phyloP scores from a whole-genome alignment of 495 filamentous ascomycete genomes.

The Penicillium mononematosum region DNA sequence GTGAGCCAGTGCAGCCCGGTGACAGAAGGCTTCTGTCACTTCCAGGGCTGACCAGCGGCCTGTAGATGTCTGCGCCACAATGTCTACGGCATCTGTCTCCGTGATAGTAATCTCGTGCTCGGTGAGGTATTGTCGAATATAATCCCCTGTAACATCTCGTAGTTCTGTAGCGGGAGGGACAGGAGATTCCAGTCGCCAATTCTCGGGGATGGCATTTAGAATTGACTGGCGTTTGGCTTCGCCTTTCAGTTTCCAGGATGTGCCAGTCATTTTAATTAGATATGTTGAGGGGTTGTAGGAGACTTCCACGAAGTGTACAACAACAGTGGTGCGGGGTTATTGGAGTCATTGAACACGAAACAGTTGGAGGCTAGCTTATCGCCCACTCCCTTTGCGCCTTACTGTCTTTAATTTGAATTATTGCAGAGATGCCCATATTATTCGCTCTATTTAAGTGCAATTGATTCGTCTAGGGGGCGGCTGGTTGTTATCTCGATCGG shows the following conservation, averaged over 20 bases:
- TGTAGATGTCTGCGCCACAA: conserved; percentile 46
- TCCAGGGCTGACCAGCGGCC: conserved; percentile 49
- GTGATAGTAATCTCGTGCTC: conserved; percentile 57
- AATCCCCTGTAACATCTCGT: conserved; percentile 60
- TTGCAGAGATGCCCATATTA: background rate
- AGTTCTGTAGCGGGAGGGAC: conserved; percentile 52
- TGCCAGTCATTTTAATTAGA: conserved; percentile 16
- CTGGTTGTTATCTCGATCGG: background rate
- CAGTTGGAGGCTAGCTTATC: conserved; percentile 14
- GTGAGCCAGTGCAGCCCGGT: conserved; percentile 56
- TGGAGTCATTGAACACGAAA: conserved; percentile 15
- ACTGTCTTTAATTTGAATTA: background rate
- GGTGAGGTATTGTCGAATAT: conserved; percentile 57
- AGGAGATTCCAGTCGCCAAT: conserved; percentile 52
- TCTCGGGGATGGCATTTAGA: conserved; percentile 52
- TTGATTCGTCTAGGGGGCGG: background rate
- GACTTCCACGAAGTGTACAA: background rate
- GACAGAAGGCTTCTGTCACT: conserved; percentile 56
- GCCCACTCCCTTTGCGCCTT: background rate
- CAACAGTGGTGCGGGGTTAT: conserved; percentile 17
- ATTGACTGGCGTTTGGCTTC: conserved; percentile 54
- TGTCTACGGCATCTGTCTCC: conserved; percentile 51
- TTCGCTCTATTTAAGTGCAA: background rate
- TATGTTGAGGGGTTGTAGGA: background rate
- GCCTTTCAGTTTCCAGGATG: conserved; percentile 45